A percentile compares a stretch with the other conserved stretches of the same genome.
These are phyloP conservation scores for Taphrina communis DNA, from an alignment of 1,139 yeast genomes.

Conservation along the genomic window DNA sequence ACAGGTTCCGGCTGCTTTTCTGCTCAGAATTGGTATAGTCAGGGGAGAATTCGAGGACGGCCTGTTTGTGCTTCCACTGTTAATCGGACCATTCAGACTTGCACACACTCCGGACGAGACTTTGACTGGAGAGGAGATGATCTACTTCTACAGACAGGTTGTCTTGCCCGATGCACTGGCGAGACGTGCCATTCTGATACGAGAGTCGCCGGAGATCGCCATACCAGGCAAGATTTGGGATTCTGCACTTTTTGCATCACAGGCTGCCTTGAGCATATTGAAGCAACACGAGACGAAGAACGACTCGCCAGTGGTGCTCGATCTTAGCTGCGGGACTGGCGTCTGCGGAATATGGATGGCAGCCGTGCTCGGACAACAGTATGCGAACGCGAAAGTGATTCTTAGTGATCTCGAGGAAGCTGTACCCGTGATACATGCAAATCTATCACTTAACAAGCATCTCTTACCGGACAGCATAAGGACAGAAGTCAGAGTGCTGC, in stretches of 20 bases:
- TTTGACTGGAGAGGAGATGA: conserved; percentile 29
- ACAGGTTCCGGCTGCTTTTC: conserved; percentile 2
- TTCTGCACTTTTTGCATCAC: conserved; percentile 44
- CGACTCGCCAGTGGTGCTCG: conserved; percentile 36
- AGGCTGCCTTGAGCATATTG: conserved; percentile 25
- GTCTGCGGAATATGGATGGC: conserved; percentile 44
- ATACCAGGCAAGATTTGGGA: conserved; percentile 46
- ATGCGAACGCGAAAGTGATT: conserved; percentile 11
- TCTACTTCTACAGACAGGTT: conserved; percentile 29
- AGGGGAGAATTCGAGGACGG: background rate
- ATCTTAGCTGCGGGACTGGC: conserved; percentile 46
- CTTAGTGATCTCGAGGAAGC: conserved; percentile 45
- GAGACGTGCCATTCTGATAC: conserved; percentile 19
- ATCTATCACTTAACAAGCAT: conserved; percentile 13
- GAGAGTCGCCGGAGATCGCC: conserved; percentile 43
- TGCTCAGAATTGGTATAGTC: conserved; percentile 16
- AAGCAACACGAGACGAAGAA: too few relatives aligned
- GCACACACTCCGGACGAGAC: background rate
- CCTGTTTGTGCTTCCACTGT: conserved; percentile 16
- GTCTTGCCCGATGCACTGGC: background rate
- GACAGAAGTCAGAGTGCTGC: conserved; percentile 28
- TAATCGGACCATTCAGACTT: conserved; percentile 44
- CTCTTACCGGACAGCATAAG: background rate
- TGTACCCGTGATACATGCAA: conserved; percentile 42
- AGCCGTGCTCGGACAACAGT: conserved; percentile 6